Evolutionary conservation across 306 rosid genomes (phyloP), one percentile per base, ranked within the genome.

Genomic region (Gastrolobium bilobum): DNA sequence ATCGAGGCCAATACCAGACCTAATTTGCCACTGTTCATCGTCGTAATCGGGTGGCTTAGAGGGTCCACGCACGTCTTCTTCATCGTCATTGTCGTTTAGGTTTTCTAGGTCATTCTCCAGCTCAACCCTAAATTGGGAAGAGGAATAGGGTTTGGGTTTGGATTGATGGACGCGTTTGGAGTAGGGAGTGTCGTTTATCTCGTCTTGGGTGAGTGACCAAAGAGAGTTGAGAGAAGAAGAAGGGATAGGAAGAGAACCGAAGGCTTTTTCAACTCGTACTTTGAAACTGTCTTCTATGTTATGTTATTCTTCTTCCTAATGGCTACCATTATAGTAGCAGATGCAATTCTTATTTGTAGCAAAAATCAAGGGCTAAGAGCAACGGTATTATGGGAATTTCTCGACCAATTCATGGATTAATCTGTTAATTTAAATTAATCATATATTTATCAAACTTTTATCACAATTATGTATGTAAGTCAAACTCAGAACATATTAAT

Each of bases 21-120:
- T 91, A 34, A 95, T 87, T 48, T 90, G 84, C 99, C 98, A 95
- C 80, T 91, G 88, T 80, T 92, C 97, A 31, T 91, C 97, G 42
- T 89, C 79, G 56, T 91, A 92, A 78, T 84, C 99, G 53, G 87
- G 86, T 0, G 97, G 97, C 84, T 81, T 73, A 38, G 79, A 53
- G 20, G 80, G 60, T 0, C 71, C 80, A 6, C 77, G 65, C 4
- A 70, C 88, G 0, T 80, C 86, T 10, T 86, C 92, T 3, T 61
- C 86, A 4, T 78, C 84, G 1, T 56, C 85, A 15, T 80, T 88
- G 1, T 82, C 87, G 30, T 86, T 88, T 63, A 88, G 81, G 68
- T 89, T 91, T 57, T 89, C 83, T 15, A 86, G 84, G 83, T 92
- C 91, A 34, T 86, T 61, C 64, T 86, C 85, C 29, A 84, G 80